These are phyloP conservation scores for Melocanna baccifera DNA, from an alignment of 176 grass and related monocot genomes.

Conservation along the genomic window DNA sequence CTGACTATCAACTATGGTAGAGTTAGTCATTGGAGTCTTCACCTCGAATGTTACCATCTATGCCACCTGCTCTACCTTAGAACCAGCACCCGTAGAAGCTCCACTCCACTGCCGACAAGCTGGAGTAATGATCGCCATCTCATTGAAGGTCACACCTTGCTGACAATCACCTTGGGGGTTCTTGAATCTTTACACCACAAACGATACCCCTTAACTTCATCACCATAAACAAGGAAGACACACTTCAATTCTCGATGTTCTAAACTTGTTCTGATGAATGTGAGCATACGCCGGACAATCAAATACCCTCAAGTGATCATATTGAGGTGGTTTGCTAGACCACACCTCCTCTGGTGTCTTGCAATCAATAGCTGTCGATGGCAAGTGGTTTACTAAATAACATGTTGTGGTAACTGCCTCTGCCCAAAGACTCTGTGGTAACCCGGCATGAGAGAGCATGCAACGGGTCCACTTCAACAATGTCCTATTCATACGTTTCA, in stretches of 20 bases:
- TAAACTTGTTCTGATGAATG: not conserved
- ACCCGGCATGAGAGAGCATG: slow-evolving; percentile 14
- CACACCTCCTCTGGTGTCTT: slow-evolving; percentile 23
- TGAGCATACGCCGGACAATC: not conserved
- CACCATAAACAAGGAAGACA: slow-evolving; percentile 17
- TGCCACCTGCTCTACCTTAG: not conserved
- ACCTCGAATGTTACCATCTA: not conserved
- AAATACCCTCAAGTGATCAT: not conserved
- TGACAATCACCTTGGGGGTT: not conserved
- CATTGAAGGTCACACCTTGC: not conserved
- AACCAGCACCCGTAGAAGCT: not conserved
- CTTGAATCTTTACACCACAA: not conserved
- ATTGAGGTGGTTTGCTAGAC: not conserved
- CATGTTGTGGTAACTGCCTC: not conserved
- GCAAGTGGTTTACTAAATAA: not conserved
- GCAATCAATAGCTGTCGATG: not conserved
- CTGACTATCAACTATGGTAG: not conserved
- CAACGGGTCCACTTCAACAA: slow-evolving; percentile 2
- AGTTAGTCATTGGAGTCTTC: not conserved
- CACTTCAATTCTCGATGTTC: not conserved
- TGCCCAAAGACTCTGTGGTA: not conserved
- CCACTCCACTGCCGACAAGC: not conserved
- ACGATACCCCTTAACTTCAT: slow-evolving; percentile 13
- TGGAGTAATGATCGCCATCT: not conserved
- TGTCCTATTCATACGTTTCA: slow-evolving; percentile 23